Percentiles rank a stretch among this genome's conserved stretches.
Conservation (phyloP, 805 yeast species). For the Candida insectorum region DNA sequence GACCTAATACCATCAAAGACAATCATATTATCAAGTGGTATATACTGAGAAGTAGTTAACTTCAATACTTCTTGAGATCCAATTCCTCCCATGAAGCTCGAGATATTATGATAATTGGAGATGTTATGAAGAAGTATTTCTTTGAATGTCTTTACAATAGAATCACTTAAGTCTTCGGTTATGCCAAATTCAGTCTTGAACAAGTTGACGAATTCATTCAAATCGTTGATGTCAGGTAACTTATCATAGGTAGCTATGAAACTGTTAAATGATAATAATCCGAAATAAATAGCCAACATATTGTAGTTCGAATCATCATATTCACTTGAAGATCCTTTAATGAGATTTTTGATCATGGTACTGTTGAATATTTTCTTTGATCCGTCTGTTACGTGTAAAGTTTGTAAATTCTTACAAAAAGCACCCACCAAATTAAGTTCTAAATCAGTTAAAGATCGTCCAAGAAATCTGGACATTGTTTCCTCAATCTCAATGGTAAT, state of each 20-base stretch:
- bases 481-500: constrained; percentile 34
- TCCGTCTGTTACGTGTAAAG: constrained; percentile 50
- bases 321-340: constrained; percentile 11
- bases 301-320: constrained; percentile 13
- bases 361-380: constrained; percentile 13
- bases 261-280: constrained; percentile 34
- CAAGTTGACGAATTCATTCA: constrained; percentile 15
- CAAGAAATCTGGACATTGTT: constrained; percentile 20
- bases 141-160: constrained; percentile 16
- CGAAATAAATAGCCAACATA: constrained; percentile 37
- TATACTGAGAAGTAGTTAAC: constrained; percentile 71
- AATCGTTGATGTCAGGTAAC: constrained; percentile 19
- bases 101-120: constrained; percentile 52
- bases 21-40: constrained; percentile 68
- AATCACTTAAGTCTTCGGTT: constrained; percentile 14
- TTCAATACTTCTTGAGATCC: constrained; percentile 84
- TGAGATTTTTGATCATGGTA: constrained; percentile 2
- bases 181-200: constrained; percentile 16
- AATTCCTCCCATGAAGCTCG: constrained; percentile 78
- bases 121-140: constrained; percentile 39
- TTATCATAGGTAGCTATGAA: constrained; percentile 15
- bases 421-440: constrained; percentile 32
- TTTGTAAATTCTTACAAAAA: constrained; percentile 64
- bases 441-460: constrained; percentile 17
- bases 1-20: constrained; percentile 72